Percentiles rank a stretch among this genome's conserved stretches.
Conservation (phyloP, 805 yeast genomes). For the Wickerhamiella slavikovae region DNA sequence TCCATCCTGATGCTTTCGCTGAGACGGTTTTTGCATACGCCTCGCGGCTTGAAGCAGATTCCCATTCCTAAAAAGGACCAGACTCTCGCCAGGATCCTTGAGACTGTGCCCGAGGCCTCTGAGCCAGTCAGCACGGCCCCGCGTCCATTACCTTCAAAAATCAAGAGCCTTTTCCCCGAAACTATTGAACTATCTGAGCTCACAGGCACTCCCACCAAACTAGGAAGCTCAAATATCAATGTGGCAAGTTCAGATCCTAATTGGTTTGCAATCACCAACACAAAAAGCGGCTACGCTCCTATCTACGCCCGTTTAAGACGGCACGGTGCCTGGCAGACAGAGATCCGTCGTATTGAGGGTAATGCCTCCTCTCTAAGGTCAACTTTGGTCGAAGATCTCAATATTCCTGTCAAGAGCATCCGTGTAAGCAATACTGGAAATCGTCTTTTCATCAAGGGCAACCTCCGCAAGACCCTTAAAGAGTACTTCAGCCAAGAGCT, state of each 20-base stretch:
- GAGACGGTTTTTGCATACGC: not conserved
- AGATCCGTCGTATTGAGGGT: conserved; percentile 52
- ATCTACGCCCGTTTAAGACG: conserved; percentile 52
- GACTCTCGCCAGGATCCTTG: not conserved
- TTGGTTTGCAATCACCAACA: conserved; percentile 11
- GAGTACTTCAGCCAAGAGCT: conserved; percentile 9
- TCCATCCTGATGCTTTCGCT: no score
- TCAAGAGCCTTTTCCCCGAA: conserved; percentile 5
- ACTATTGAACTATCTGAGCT: not conserved
- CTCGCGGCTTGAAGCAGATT: not conserved
- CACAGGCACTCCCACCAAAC: conserved; percentile 2
- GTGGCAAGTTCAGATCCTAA: no score
- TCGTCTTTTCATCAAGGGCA: conserved; percentile 33
- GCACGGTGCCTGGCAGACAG: conserved; percentile 44
- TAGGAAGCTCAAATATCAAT: not conserved
- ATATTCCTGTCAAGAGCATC: conserved; percentile 27
- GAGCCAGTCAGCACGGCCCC: no score
- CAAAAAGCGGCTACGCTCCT: conserved; percentile 44
- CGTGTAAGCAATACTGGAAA: conserved; percentile 29
- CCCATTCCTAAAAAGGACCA: not conserved
- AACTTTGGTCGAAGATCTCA: conserved; percentile 34
- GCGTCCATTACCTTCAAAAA: not conserved
- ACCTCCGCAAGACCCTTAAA: conserved; percentile 22
- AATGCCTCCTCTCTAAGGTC: conserved; percentile 41
- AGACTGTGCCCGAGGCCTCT: not conserved